Base-by-base conservation (phyloP, 129 eudicot species). In the Flaveria brownii region DNA sequence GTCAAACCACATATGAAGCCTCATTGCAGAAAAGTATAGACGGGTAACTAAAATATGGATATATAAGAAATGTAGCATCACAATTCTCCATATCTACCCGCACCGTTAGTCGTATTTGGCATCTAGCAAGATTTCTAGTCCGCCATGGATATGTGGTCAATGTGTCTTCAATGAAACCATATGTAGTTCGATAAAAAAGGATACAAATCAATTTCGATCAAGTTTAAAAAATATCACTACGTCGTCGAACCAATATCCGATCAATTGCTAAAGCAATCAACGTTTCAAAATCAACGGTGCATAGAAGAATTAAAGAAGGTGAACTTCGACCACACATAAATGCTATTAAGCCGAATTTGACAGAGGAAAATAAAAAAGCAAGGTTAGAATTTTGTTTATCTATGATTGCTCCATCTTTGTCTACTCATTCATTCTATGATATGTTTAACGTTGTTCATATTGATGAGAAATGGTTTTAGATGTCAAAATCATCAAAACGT, bases 301-400 rank as follows among this genome's bases (percentile, higher is more conserved):
- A 75, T 63, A 30, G 50, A 62, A 33, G 61, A 61, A 75, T 75
- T 0, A 75, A 75, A 46, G 72, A 75, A 49, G 72, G 79, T 42
- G 47, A 18, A 46, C 45, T 75, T 45, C 1, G 71, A 46, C 62
- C 72, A 61, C 79, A 61, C 22, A 23, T 50, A 47, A 75, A 46
- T 62, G 72, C 79, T 11, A 43, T 75, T n/a, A 63, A 63, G 51
- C 49, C 64, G 26, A 8, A 2, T 15, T 15, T 63, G 5, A 75
- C 50, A 2, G 30, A 62, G 0, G 71, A 45, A 23, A 43, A 75
- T 43, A 75, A 62, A 45, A 75, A 11, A 46, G 36, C 17, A 63
- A 62, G 79, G 47, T 45, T 75, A 46, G 47, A 28, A 26, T 75
- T 75, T 62, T 62, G 63, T 45, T 17, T 75, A 16, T 75, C 68